phyloP scores from a whole-genome alignment of 2,329 filamentous ascomycete genomes.

The Fusarium equiseti region DNA sequence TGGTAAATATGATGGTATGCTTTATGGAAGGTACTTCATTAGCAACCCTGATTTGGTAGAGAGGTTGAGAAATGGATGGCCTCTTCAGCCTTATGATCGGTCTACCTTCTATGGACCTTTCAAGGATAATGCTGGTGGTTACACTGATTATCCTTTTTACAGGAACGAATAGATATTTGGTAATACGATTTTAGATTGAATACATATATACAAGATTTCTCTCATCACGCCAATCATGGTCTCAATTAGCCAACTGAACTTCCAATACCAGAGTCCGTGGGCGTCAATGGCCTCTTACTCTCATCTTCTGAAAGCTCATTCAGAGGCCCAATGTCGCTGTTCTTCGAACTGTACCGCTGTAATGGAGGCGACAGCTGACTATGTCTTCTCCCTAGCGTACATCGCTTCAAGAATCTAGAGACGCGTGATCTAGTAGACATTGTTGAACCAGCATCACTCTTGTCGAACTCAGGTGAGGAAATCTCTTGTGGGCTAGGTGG shows the following conservation, averaged over 20 bases:
- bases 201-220: neutral
- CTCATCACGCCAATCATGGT: fast-evolving
- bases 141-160: slow-evolving; percentile 52
- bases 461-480: fast-evolving
- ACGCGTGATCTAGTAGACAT: slow-evolving; percentile 12
- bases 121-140: slow-evolving; percentile 50
- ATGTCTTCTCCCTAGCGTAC: neutral
- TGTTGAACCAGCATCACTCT: slow-evolving; percentile 1
- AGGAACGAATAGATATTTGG: neutral
- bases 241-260: neutral
- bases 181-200: neutral
- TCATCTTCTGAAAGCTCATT: neutral
- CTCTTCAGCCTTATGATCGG: slow-evolving; percentile 58
- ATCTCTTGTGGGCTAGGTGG: neutral
- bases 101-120: slow-evolving; percentile 59
- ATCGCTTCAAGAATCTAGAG: slow-evolving; percentile 1
- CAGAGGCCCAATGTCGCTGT: neutral
- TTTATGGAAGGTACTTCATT: slow-evolving; percentile 62
- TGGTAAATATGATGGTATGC: slow-evolving; percentile 60
- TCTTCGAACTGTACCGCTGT: neutral
- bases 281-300: slow-evolving; percentile 6
- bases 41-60: slow-evolving; percentile 63
- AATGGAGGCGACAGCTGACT: neutral
- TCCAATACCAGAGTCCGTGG: slow-evolving; percentile 22
- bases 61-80: slow-evolving; percentile 55